Percentiles rank a stretch among this genome's conserved stretches.
These are phyloP conservation scores for Penicillium polonicum DNA, from an alignment of 2,329 filamentous ascomycete species.

Conservation along the genomic window DNA sequence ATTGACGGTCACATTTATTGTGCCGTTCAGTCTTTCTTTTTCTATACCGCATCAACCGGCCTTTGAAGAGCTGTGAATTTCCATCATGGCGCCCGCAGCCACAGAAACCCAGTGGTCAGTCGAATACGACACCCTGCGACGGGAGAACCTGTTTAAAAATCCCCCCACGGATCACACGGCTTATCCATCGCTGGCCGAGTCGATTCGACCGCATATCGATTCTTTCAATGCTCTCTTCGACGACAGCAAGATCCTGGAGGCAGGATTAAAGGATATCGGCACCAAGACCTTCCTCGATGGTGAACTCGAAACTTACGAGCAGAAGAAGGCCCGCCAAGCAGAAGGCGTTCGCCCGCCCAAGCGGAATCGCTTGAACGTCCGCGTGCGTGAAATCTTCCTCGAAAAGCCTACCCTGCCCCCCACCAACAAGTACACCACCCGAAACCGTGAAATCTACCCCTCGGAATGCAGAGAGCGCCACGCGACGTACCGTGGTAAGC, in stretches of 20 bases:
- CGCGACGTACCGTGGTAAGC: constrained; percentile 82
- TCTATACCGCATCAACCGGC: constrained; percentile 8
- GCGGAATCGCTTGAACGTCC: constrained; percentile 74
- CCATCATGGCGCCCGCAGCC: constrained; percentile 54
- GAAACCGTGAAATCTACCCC: constrained; percentile 81
- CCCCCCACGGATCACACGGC: constrained; percentile 84
- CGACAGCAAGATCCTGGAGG: constrained; percentile 68
- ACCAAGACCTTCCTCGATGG: constrained; percentile 85
- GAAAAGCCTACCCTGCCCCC: constrained; percentile 78
- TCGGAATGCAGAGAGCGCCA: constrained; percentile 94
- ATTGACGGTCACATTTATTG: constrained; percentile 10
- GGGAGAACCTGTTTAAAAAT: constrained; percentile 84
- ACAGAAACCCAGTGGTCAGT: constrained; percentile 76
- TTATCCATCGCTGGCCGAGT: constrained; percentile 79
- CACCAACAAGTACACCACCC: constrained; percentile 76
- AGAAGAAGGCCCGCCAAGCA: constrained; percentile 46
- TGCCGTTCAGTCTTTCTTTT: constrained; percentile 14
- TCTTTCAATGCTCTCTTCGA: constrained; percentile 92
- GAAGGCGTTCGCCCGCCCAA: constrained; percentile 54
- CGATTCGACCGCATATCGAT: constrained; percentile 89
- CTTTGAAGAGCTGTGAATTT: constrained; percentile 12
- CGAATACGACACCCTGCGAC: constrained; percentile 79
- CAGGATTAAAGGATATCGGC: constrained; percentile 84
- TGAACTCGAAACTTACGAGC: constrained; percentile 49
- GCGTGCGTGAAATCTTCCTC: constrained; percentile 76